Evolutionary conservation across 495 filamentous ascomycete species (phyloP).

Genomic region (Cryomyces minteri): DNA sequence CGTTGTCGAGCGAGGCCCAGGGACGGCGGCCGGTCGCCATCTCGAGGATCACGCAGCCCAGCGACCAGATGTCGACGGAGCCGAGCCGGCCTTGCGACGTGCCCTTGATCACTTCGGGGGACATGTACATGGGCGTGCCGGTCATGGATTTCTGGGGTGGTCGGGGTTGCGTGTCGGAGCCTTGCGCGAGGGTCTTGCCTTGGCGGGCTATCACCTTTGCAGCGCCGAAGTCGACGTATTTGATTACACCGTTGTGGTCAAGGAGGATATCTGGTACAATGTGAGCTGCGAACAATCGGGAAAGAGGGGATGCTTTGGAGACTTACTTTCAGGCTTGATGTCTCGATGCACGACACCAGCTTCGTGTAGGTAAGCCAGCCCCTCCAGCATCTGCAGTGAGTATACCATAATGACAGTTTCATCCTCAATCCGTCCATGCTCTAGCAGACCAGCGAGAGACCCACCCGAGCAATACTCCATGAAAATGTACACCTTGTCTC

Average conservation of each 20-base stretch:
- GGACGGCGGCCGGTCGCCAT: conserved; percentile 93
- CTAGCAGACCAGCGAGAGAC: conserved; percentile 73
- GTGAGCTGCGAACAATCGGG: conserved; percentile 4
- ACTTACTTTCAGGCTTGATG: conserved; percentile 92
- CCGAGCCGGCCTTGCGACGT: conserved; percentile 54
- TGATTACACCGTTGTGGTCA: conserved; percentile 94
- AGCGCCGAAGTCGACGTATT: conserved; percentile 96
- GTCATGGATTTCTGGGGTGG: conserved; percentile 65
- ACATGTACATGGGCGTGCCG: conserved; percentile 99
- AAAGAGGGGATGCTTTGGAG: background rate
- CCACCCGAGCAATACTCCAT: conserved; percentile 98
- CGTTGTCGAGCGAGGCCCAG: conserved; percentile 95
- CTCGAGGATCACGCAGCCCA: conserved; percentile 91
- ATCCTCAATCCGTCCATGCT: conserved; percentile 94
- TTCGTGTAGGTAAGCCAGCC: conserved; percentile 86
- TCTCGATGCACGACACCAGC: conserved; percentile 82
- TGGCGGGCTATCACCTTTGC: conserved; percentile 94
- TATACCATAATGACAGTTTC: conserved; percentile 98
- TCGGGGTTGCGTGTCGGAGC: conserved; percentile 32
- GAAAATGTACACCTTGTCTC: conserved; percentile 98
- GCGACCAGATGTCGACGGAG: conserved; percentile 92
- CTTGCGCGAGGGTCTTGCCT: conserved; percentile 64
- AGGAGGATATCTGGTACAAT: conserved; percentile 60
- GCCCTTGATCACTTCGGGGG: conserved; percentile 92
- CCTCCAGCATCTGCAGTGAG: conserved; percentile 86